Percentiles rank a stretch among this genome's conserved stretches.
These are phyloP conservation scores for Pyracantha coccinea DNA, from an alignment of 331 rosid genomes.

Conservation along the genomic window DNA sequence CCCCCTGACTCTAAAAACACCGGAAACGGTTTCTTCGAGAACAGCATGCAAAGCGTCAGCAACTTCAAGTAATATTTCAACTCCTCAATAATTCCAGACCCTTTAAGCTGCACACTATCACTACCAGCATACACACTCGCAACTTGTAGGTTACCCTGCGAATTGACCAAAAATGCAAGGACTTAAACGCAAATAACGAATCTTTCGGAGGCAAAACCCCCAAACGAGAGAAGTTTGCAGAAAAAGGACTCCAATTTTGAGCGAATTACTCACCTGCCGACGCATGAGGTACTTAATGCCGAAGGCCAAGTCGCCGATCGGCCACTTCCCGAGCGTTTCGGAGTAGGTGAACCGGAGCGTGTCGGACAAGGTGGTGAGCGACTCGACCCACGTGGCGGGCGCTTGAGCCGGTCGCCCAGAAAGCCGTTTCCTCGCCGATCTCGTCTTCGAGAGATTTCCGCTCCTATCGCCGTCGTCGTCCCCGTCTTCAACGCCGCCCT, in stretches of 20 bases:
- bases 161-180: background rate
- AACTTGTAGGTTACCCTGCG: slow-evolving; percentile 82
- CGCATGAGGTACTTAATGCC: slow-evolving; percentile 91
- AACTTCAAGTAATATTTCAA: slow-evolving; percentile 56
- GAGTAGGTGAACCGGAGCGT: slow-evolving; percentile 83
- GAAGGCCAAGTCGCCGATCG: slow-evolving; percentile 95
- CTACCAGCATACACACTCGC: slow-evolving; percentile 89
- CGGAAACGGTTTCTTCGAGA: slow-evolving; percentile 89
- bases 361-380: slow-evolving; percentile 69
- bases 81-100: slow-evolving; percentile 61
- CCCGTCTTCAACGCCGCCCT: background rate
- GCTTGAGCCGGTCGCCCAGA: slow-evolving; percentile 90
- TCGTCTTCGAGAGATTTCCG: slow-evolving; percentile 38
- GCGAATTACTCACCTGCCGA: slow-evolving; percentile 53
- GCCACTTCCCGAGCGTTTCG: slow-evolving; percentile 93
- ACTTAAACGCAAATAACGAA: background rate
- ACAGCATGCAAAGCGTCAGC: slow-evolving; percentile 64
- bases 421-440: slow-evolving; percentile 60
- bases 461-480: slow-evolving; percentile 32
- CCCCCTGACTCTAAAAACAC: slow-evolving; percentile 92
- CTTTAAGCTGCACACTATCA: slow-evolving; percentile 60
- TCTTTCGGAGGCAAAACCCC: background rate
- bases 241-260: background rate
- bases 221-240: background rate
- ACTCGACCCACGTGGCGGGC: slow-evolving; percentile 80